Evolutionary conservation across 345 rosid species (phyloP), one percentile per base, ranked within the genome.

Genomic region (Pseudoturritis turrita): DNA sequence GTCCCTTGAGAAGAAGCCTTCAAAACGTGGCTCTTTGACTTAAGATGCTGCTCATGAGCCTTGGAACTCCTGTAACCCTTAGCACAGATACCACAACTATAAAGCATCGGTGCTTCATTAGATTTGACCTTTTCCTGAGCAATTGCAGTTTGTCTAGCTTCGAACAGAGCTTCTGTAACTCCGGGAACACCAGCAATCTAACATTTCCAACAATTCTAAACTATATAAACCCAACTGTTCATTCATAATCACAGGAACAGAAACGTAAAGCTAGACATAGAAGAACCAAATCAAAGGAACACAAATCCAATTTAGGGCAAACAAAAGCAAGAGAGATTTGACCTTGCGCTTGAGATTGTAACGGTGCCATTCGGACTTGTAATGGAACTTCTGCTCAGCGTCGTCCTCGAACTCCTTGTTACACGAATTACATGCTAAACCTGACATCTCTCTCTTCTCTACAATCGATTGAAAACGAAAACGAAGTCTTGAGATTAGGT

Each of bases 321-420:
- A 52, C 19, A 50, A 28, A 18, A 23, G 2, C 10, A 10, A 12
- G 6, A 46, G 49, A 68, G 57, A 23, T 3, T 31, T 37, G 2
- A 92, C 98, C 96, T 94, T 91, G 85, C 97, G 98, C 74, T 94
- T 94, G 81, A 91, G 91, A 79, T 89, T 91, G 87, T 94, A 94
- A 70, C 98, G 96, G 81, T 94, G 97, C 98, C 98, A 94, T 50
- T 94, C 98, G 65, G 98, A 91, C 73, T 84, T 94, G 91, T 87
- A 89, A 72, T 91, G 98, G 51, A 84, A 72, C 79, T 83, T 94
- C 62, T 89, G 97, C 49, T 91, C 96, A n/a, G 85, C 78, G 60
- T 89, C 96, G 77, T 86, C 85, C 1, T 62, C 23, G 79, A 94
- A 89, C 61, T 91, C 97, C 51, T 78, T 84, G 84, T 91, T 94